Conservation (phyloP, 2,329 filamentous ascomycete species). For the Paramyrothecium sp. region DNA sequence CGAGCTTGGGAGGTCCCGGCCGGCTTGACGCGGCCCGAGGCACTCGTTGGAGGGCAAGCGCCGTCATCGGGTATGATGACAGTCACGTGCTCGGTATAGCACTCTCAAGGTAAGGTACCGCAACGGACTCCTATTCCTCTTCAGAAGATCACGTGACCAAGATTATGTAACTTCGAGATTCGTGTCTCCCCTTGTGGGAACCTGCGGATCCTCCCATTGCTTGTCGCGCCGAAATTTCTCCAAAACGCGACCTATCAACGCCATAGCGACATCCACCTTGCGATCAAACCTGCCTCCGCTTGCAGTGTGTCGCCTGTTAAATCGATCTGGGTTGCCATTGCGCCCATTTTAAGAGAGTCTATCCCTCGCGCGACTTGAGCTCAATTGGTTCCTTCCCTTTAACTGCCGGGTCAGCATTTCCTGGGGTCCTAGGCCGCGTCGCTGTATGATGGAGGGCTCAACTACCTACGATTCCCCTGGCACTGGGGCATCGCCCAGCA, state of each 20-base stretch:
- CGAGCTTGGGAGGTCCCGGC: constrained; percentile 15
- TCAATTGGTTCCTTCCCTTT: neutral
- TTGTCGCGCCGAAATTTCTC: constrained; percentile 38
- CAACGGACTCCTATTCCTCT: too few relatives aligned
- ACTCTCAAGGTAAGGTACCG: too few relatives aligned
- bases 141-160: neutral
- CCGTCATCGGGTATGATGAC: constrained; percentile 21
- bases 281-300: constrained; percentile 18
- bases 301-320: constrained; percentile 7
- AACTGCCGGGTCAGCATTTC: neutral
- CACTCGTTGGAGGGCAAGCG: constrained; percentile 7
- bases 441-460: constrained; percentile 55
- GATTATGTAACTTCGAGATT: too few relatives aligned
- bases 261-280: constrained; percentile 22
- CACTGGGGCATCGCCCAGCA: constrained; percentile 54
- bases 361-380: neutral
- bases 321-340: constrained; percentile 5
- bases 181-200: neutral
- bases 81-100: neutral
- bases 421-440: neutral
- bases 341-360: neutral
- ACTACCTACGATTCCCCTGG: constrained; percentile 57
- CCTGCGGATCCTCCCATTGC: constrained; percentile 1
- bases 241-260: constrained; percentile 28
- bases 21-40: constrained; percentile 40